Base-by-base conservation (phyloP, 352 stramenopile species). In the Phytophthora tentaculata region DNA sequence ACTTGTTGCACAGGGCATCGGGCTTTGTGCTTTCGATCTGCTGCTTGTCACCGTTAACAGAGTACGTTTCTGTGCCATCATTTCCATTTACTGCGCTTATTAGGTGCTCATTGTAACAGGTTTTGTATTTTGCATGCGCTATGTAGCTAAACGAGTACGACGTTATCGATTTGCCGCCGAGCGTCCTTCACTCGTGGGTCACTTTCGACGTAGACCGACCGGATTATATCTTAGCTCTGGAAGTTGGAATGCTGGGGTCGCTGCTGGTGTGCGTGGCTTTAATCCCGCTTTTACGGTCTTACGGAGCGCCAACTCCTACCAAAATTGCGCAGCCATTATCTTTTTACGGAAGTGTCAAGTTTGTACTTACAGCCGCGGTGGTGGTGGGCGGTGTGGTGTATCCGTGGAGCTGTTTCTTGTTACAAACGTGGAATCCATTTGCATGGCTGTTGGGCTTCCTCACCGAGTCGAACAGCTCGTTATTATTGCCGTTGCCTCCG, bases 321-420 rank as follows among this genome's bases (percentile, higher is more conserved):
- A 45, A 59, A 1, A 53, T 92, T 35, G 66, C 67, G 2, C 24
- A 74, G 13, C 62, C 82, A 9, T 59, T 90, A 19, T 62, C 79
- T 17, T 41, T 75, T 0, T 17, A 49, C 37, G 59, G 69, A 32
- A 76, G 52, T 14, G 6, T 76, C 3, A 52, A 45, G 10, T 86
- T 92, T 49, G 28, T 81, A 10, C n/a, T 65, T 2, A 80, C 57
- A 37, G 65, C 69, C 39, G 59, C 55, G 10, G 63, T 67, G 14
- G 70, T 86, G 3, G 60, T 89, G 9, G 70, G 59, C 6, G 47
- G 57, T 0, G 26, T 88, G 20, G 57, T 91, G 26, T 90, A 90
- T 50, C 81, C 81, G 16, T 94, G 80, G 85, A 90, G 77, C 16
- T 87, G 72, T 17, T 65, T 92, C 22, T 83, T 92, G 5, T 74